Base-by-base conservation (phyloP, 2,329 filamentous ascomycete genomes). In the Kalmusia sp. region DNA sequence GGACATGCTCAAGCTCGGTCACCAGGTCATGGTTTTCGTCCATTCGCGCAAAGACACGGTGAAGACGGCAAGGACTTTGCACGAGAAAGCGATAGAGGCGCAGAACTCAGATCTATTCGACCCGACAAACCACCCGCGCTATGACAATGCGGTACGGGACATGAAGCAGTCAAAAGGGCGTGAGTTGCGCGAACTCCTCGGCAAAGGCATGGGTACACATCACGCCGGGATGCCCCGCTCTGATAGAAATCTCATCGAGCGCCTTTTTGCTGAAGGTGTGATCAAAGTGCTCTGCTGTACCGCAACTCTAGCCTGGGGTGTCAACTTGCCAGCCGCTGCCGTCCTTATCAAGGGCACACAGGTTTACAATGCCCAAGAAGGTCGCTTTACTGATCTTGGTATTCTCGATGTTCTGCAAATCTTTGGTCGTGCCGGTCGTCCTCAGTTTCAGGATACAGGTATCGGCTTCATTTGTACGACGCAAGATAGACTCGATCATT, bases 11-110 rank as follows among this genome's bases (percentile, higher is more conserved):
- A 86, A 92, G 69, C 80, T 82, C 53, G 93, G 91, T n/a, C 95
- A 99, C 67, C 95, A 99, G 73, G 85, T 99, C 61, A 99, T 99
- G 96, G 93, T 99, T 0, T 99, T 99, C 73, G 96, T 99, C 9
- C 96, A 99, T 73, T 97, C 93, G 1, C 85, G 95, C 22, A 93
- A 96, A 70, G 96, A 99, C 64, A 99, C 96, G 0, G 86, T 96
- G 61, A 84, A 89, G 57, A 96, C 93, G 1, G 93, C 95, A 39
- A 89, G 90, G 61, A 91, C 89, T 79, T 79, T 99, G 22, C 87
- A 90, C 57, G 88, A 97, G 63, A 92, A 95, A 79, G 95, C 95
- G 1, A 80, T 87, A 2, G 93, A 98, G 28, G 83, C 96, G 33
- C 84, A 86, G 37, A 91, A 89, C 58, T 79, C 87, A 9, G 90